Evolutionary conservation across 495 filamentous ascomycete genomes (phyloP), one percentile per base, ranked within the genome.

Genomic region (Lasiosphaeria hispida): DNA sequence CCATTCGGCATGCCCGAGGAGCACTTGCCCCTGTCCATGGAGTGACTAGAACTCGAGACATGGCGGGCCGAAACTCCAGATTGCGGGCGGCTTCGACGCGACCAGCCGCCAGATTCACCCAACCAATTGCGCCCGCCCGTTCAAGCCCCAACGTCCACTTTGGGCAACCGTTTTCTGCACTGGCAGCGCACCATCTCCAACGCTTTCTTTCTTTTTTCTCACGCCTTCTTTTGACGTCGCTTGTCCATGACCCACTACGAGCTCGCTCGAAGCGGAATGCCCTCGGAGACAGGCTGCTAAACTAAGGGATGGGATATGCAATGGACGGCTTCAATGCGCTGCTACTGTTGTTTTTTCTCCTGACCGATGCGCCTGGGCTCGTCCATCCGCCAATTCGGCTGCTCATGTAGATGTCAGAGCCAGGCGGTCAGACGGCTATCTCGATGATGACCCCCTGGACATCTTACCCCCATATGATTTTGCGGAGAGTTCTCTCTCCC

Each of bases 31-130:
- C 53, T 60, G 57, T 48, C 40, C 7, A 17, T 10, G 35, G 56
- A 35, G 64, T 67, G 49, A 53, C 61, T 42, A 40, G 14, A 39
- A 64, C 61, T 35, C 54, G n/a, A n/a, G 48, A 37, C 61, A 59
- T 55, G 18, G 60, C 68, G 68, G 68, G 61, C 68, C 68, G 68
- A 48, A 42, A 69, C 53, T 70, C 68, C 68, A 70, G 68, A 70
- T 69, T 70, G 66, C 59, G 51, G 33, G 23, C 48, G 40, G 35
- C 48, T 43, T 55, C 42, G 55, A 57, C 49, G 48, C 59, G 60
- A 59, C 43, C 55, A 55, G n/a, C 36, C 57, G 43, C 63, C 48
- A 14, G 34, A 62, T 65, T 70, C 58, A 57, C 37, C 63, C 68
- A 45, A 13, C 68, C 66, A 70, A 69, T 62, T 35, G 42, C 6